These are phyloP conservation scores for Erodium texanum DNA, from an alignment of 441 rosid species.

Conservation along the genomic window DNA sequence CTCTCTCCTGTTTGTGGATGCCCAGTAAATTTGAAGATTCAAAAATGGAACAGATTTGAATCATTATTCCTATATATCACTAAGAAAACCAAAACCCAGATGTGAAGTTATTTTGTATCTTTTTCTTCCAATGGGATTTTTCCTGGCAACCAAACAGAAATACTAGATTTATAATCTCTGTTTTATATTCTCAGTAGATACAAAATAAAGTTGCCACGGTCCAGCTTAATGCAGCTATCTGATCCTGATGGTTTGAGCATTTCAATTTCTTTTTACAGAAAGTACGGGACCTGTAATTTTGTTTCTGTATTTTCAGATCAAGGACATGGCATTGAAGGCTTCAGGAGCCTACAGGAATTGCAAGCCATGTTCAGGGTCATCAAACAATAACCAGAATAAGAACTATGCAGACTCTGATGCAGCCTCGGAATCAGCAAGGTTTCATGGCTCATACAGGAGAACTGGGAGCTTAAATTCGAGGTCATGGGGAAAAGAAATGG, in stretches of 20 bases:
- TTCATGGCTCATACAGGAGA: constrained; percentile 62
- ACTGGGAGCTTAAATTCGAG: constrained; percentile 48
- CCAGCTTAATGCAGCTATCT: neutral
- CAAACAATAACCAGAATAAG: constrained; percentile 37
- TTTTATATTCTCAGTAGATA: neutral
- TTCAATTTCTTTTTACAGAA: no score
- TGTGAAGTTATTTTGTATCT: neutral
- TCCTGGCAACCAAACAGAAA: constrained; percentile 13
- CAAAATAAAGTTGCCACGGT: neutral
- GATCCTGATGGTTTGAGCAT: neutral
- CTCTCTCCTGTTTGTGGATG: constrained; percentile 16
- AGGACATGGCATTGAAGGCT: constrained; percentile 82
- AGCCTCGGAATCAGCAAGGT: constrained; percentile 52
- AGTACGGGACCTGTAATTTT: neutral
- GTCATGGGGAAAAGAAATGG: constrained; percentile 68
- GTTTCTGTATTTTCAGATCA: constrained; percentile 36
- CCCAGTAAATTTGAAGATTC: constrained; percentile 15
- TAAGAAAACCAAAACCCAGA: neutral
- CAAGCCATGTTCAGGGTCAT: constrained; percentile 73
- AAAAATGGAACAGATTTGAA: constrained; percentile 7
- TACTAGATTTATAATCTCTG: neutral
- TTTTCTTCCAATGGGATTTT: constrained; percentile 13
- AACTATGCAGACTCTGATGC: constrained; percentile 51
- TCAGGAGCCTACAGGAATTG: constrained; percentile 77
- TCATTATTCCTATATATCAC: neutral